Evolutionary conservation across 352 stramenopile species (phyloP).

Genomic region (Hyphochytrium catenoides): DNA sequence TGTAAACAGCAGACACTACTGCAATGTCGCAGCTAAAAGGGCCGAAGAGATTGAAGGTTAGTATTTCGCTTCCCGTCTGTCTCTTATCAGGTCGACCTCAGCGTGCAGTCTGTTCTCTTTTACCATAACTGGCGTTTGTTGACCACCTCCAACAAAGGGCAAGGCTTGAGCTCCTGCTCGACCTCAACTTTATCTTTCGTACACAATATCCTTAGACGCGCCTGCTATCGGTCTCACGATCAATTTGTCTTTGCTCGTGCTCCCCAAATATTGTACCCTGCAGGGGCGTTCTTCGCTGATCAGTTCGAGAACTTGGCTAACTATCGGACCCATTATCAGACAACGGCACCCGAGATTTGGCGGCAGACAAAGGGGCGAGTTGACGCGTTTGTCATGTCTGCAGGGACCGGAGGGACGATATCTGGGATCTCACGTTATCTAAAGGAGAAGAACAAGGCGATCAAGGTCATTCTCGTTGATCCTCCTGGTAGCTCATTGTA

Average conservation of each 20-base stretch:
- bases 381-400: conserved; percentile 93
- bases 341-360: conserved; percentile 89
- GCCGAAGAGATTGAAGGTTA: conserved; percentile 48
- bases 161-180: too few relatives aligned
- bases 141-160: too few relatives aligned
- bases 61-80: conserved; percentile 5
- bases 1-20: conserved; percentile 91
- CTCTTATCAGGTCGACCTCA: conserved; percentile 4
- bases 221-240: too few relatives aligned
- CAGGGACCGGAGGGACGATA: conserved; percentile 93
- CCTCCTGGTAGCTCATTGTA: conserved; percentile 87
- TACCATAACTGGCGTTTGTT: too few relatives aligned
- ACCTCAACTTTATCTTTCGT: too few relatives aligned
- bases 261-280: conserved; percentile 6
- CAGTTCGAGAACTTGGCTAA: conserved; percentile 97
- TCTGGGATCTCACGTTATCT: conserved; percentile 78
- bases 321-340: conserved; percentile 73
- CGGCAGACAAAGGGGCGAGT: conserved; percentile 61
- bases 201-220: too few relatives aligned
- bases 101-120: too few relatives aligned
- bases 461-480: conserved; percentile 85
- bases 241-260: too few relatives aligned
- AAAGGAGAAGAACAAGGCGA: conserved; percentile 54
- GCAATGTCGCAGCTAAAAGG: conserved; percentile 75
- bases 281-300: conserved; percentile 82